Evolutionary conservation across 306 rosid species (phyloP).

Genomic region (Carpinus viminea): DNA sequence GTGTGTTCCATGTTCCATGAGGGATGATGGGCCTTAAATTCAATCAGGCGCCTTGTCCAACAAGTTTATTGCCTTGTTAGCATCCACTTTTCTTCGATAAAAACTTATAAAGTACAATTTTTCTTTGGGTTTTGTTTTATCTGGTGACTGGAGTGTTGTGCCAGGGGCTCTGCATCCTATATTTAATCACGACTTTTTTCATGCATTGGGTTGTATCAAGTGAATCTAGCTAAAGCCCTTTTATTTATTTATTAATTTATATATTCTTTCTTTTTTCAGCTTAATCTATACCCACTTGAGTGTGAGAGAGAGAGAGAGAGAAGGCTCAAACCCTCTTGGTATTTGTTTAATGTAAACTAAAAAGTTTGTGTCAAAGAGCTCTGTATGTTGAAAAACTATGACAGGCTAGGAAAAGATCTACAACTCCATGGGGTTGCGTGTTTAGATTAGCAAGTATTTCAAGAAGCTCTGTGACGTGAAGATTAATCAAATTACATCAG

Average conservation of each 20-base stretch:
- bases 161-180: constrained; percentile 38
- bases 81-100: neutral
- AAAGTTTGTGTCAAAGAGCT: constrained; percentile 1
- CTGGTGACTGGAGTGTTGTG: neutral
- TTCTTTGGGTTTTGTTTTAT: neutral
- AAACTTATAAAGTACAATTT: no score
- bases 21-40: constrained; percentile 20
- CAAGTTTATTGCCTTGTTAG: constrained; percentile 1
- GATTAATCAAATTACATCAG: neutral
- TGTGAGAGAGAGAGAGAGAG: neutral
- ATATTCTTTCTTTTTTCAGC: neutral
- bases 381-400: constrained; percentile 3
- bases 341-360: neutral
- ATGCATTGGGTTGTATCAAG: constrained; percentile 32
- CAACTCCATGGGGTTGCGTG: neutral
- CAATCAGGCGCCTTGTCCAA: neutral
- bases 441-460: neutral
- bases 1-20: neutral
- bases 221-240: constrained; percentile 29
- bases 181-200: constrained; percentile 17
- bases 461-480: neutral
- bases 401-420: neutral
- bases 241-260: neutral
- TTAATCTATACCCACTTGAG: neutral
- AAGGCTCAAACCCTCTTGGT: neutral